Base-by-base conservation (phyloP, 1,284 basidiomycete species). In the Laetiporus sulphureus region DNA sequence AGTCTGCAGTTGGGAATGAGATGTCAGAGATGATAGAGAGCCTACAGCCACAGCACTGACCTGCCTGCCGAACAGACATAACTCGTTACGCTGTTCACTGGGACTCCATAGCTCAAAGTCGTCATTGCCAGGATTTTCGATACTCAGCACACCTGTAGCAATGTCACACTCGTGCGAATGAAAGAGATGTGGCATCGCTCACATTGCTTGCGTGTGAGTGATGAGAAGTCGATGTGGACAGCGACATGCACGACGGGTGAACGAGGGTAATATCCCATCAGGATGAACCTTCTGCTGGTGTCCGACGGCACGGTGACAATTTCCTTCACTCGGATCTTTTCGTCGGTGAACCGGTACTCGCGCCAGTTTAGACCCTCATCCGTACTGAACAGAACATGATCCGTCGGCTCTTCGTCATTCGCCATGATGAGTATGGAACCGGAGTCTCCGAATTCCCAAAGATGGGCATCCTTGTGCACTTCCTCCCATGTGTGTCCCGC, bases 401-500 rank as follows among this genome's bases (percentile, higher is more conserved):
- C 89, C 2, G 91, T 95, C 0, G 92, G 77, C 45, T 86, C 85
- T 61, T 98, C 93, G 62, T 99, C 96, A 61, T 98, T 96, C 41
- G 82, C 92, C 64, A 99, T 84, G 48, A 99, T 70, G 27, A 99
- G 73, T 46, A 99, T 75, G 0, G 92, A 92, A 6, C 96, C 95
- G 2, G 91, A 95, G 65, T 99, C 96, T 27, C 95, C 95, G 57
- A 93, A 98, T 59, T 96, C 93, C 92, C 93, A 99, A 40, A 96
- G 74, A 60, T 98, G 89, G 0, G 96, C 94, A 54, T 96, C 94
- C 62, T 99, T 99, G 69, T 93, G 91, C 2, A 99, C 87, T 66
- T 99, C 95, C 59, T 96, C 83, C 95, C 95, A 99, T 0, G 90
- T 92, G 65, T 97, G 97, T 5, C 95, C 96, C 4, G 84, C 96